Evolutionary conservation across 441 rosid species (phyloP).

Genomic region (Theobroma grandiflorum): DNA sequence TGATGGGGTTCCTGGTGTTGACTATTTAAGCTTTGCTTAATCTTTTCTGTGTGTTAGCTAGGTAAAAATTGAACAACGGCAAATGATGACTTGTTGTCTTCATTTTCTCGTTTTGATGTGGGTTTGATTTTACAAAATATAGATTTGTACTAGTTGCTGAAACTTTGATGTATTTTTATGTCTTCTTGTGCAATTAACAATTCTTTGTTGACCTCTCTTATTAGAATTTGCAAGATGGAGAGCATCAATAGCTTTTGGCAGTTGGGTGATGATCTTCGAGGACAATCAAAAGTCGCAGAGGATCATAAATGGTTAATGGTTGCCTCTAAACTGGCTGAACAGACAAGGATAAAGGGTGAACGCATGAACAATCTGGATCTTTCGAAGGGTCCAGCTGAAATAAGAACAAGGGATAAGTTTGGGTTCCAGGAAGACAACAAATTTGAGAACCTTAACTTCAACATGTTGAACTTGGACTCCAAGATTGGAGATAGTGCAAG

Average conservation of each 20-base stretch:
- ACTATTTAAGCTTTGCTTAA: not conserved
- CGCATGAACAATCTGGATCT: conserved; percentile 89
- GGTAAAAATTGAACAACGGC: conserved; percentile 4
- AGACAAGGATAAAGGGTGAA: conserved; percentile 80
- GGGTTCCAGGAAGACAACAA: conserved; percentile 83
- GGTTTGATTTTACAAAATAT: not conserved
- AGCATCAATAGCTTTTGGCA: conserved; percentile 84
- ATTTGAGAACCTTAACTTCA: conserved; percentile 72
- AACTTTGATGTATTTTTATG: not conserved
- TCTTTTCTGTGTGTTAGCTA: not conserved
- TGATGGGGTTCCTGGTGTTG: not conserved
- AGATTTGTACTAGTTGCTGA: not conserved
- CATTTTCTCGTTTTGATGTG: not conserved
- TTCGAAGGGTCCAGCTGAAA: conserved; percentile 72
- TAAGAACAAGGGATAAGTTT: conserved; percentile 69
- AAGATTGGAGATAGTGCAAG: conserved; percentile 59
- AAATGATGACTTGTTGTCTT: not conserved
- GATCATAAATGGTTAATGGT: conserved; percentile 90
- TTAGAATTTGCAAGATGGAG: conserved; percentile 59
- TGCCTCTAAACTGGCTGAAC: conserved; percentile 94
- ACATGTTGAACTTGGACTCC: conserved; percentile 79
- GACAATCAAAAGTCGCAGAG: conserved; percentile 82
- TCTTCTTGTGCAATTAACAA: not conserved
- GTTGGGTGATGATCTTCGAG: conserved; percentile 92
- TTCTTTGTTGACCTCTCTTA: conserved; percentile 20